phyloP scores from a whole-genome alignment of 2,329 filamentous ascomycete species.

The Xylaria sp. region DNA sequence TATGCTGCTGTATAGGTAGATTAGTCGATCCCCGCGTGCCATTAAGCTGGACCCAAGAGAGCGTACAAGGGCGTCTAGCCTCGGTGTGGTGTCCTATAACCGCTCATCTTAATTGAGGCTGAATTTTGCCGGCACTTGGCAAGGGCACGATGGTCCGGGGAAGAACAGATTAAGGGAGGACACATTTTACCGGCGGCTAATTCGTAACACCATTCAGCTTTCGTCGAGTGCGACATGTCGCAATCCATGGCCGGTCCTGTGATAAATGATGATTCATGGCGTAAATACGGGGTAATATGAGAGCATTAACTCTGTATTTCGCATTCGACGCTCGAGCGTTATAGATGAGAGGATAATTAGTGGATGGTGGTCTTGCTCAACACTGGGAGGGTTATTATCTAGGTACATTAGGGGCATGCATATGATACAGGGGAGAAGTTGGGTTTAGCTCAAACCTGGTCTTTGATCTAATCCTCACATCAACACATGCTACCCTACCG shows the following conservation, averaged over 20 bases:
- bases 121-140: slow-evolving; percentile 20
- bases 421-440: not conserved
- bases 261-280: not conserved
- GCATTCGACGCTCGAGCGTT: not conserved
- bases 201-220: slow-evolving; percentile 1
- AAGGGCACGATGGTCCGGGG: slow-evolving; percentile 8
- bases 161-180: slow-evolving; percentile 11
- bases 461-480: not conserved
- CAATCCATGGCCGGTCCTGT: not conserved
- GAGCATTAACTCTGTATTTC: not conserved
- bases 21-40: slow-evolving; percentile 2
- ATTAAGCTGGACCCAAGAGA: not conserved
- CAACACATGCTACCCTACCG: not conserved
- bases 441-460: not conserved
- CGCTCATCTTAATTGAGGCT: slow-evolving; percentile 22
- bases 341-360: not conserved
- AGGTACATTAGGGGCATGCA: not conserved
- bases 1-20: slow-evolving; percentile 20
- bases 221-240: slow-evolving; percentile 3
- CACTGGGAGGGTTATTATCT: no score
- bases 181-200: slow-evolving; percentile 30
- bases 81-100: slow-evolving; percentile 5
- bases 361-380: no score
- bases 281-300: not conserved
- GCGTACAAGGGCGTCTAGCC: not conserved